A percentile compares a stretch with the other conserved stretches of the same genome.
These are phyloP conservation scores for Tilletia setariae DNA, from an alignment of 1,284 basidiomycete species.

Conservation along the genomic window DNA sequence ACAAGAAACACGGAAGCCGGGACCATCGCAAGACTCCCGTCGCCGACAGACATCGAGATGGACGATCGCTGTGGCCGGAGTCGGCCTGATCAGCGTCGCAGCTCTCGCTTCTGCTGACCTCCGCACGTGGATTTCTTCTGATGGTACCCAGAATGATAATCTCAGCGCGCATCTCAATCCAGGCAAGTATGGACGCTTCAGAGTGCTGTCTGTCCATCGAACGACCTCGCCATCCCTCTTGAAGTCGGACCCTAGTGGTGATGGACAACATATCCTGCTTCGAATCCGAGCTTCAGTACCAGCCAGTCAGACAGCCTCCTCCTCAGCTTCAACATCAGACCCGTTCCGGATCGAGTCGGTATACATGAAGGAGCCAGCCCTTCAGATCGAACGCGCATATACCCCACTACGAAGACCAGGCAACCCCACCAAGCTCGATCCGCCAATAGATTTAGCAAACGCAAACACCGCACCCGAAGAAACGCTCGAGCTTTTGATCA, in stretches of 20 bases:
- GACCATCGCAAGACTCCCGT: too few species aligned
- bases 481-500: slow-evolving; percentile 31
- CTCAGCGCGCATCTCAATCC: background rate
- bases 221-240: slow-evolving; percentile 5
- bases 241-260: background rate
- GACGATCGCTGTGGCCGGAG: background rate
- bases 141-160: background rate
- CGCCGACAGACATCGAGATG: background rate
- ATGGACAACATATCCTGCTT: slow-evolving; percentile 7
- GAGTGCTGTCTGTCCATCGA: background rate
- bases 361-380: slow-evolving; percentile 29
- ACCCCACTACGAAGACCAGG: slow-evolving; percentile 27
- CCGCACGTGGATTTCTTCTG: too few species aligned
- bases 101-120: background rate
- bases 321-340: background rate
- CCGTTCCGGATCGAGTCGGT: slow-evolving; percentile 4
- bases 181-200: background rate
- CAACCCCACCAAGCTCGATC: slow-evolving; percentile 25
- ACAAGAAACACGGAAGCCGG: too few species aligned
- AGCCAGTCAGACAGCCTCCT: background rate
- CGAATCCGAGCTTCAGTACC: background rate
- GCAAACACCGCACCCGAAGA: background rate
- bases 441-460: too few species aligned
- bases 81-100: background rate
- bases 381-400: slow-evolving; percentile 41